Evolutionary conservation across 148 eudicot species (phyloP), one percentile per base, ranked within the genome.

Genomic region (Fagopyrum esculentum): DNA sequence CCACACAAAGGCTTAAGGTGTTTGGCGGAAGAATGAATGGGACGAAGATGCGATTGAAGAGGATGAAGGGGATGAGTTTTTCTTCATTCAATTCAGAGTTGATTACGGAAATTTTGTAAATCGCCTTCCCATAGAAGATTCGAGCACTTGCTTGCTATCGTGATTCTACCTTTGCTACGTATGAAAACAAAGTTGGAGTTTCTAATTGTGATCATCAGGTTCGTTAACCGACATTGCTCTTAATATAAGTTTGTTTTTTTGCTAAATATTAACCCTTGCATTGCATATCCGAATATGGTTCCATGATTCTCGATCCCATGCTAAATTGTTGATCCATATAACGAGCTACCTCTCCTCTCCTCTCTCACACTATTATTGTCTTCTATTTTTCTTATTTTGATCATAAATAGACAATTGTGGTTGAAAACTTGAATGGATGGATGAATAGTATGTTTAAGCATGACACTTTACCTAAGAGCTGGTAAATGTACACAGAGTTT

Each of bases 201-300:
- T 92, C 90, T 78, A 92, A 88, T 80, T 98, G 98, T 80, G 93
- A 90, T 66, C 96, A 96, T 81, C 94, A 86, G 98, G 98, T 93
- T 83, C 64, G 75, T 79, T 5, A 10, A 22, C 26, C 40, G 12
- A 40, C 26, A 22, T 22, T 22, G 35, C 52, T 56, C 75, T 75
- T 78, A 64, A 6, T 12, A 4, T 61, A 29, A 6, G 69, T 61
- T 26, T n/a, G n/a, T n/a, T n/a, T n/a, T 1, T 26, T 29, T 29
- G 40, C 43, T 15, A 10, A 8, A 8, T 61, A 63, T 26, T 9
- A 3, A n/a, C 3, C 16, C 43, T 16, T 10, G 16, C 4, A 26
- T 30, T 63, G 5, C 43, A 2, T 61, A 9, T 26, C 16, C 6
- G 11, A 61, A 3, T 26, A 22, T 29, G 61, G 61, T 56, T 56